Percentiles rank a stretch among this genome's conserved stretches.
phyloP scores from a whole-genome alignment of 257 asterid genomes.

The Ocimum tenuiflorum region DNA sequence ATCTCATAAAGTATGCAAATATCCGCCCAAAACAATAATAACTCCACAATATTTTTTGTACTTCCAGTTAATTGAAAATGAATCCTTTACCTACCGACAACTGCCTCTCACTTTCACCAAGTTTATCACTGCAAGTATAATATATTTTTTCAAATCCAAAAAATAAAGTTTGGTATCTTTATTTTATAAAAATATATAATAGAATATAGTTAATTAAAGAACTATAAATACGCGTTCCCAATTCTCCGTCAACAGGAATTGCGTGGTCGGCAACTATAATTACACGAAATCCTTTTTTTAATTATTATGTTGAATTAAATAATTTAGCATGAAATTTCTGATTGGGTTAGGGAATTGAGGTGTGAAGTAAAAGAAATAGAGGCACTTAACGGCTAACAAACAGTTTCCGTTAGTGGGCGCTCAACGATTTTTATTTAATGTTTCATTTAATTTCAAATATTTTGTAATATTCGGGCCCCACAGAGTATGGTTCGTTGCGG shows the following conservation, averaged over 20 bases:
- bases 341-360: background rate
- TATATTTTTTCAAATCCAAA: background rate
- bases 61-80: background rate
- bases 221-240: too few relatives aligned
- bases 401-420: slow-evolving; percentile 14
- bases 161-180: too few relatives aligned
- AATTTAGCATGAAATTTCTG: too few relatives aligned
- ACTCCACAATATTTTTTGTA: background rate
- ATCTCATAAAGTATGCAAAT: background rate
- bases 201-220: too few relatives aligned
- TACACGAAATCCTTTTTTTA: background rate
- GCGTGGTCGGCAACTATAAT: slow-evolving; percentile 2
- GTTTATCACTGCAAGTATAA: background rate
- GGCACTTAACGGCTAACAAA: slow-evolving; percentile 14
- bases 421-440: too few relatives aligned
- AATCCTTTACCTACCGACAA: slow-evolving; percentile 12
- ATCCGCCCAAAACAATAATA: slow-evolving; percentile 11
- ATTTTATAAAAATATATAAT: too few relatives aligned
- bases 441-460: too few relatives aligned
- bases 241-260: background rate
- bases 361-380: background rate
- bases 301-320: background rate
- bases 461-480: background rate
- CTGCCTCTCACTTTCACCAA: background rate
- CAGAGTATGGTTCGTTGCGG: too few relatives aligned